Evolutionary conservation across 1,139 yeast species (phyloP).

Genomic region (Geotrichum australiense): DNA sequence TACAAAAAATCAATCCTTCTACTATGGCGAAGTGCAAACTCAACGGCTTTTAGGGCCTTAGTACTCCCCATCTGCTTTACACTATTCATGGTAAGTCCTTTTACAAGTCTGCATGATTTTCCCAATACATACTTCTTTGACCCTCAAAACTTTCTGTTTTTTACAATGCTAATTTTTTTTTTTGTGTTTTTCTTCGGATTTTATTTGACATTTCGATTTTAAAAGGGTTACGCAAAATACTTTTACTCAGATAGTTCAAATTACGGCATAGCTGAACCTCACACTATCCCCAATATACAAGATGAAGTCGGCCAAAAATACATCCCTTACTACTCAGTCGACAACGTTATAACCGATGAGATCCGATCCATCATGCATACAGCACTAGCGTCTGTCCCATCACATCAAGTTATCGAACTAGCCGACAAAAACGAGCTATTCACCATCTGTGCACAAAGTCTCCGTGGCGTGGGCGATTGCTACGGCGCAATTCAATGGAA

Average conservation of each 20-base stretch:
- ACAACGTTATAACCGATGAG: constrained; percentile 24
- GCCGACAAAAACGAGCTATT: constrained; percentile 26
- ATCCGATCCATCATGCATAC: constrained; percentile 27
- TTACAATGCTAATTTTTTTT: neutral
- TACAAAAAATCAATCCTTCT: no score
- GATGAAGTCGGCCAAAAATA: constrained; percentile 25
- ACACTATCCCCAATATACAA: constrained; percentile 23
- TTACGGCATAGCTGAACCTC: constrained; percentile 32
- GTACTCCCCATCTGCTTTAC: constrained; percentile 31
- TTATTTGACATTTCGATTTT: neutral
- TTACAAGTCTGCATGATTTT: no score
- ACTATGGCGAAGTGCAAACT: constrained; percentile 31
- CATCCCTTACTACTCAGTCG: constrained; percentile 29
- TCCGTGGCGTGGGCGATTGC: constrained; percentile 32
- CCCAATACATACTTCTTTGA: neutral
- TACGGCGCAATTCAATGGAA: constrained; percentile 36
- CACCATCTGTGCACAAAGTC: constrained; percentile 29
- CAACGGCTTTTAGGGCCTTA: constrained; percentile 31
- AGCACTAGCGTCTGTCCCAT: constrained; percentile 30
- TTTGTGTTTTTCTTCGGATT: neutral
- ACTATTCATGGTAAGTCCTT: constrained; percentile 29
- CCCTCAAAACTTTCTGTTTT: neutral
- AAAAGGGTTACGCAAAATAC: constrained; percentile 29
- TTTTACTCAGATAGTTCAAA: constrained; percentile 30
- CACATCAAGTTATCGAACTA: constrained; percentile 25